A percentile compares a stretch with the other conserved stretches of the same genome.
phyloP scores from a whole-genome alignment of 805 yeast species.

The Torulaspora gathmanii region DNA sequence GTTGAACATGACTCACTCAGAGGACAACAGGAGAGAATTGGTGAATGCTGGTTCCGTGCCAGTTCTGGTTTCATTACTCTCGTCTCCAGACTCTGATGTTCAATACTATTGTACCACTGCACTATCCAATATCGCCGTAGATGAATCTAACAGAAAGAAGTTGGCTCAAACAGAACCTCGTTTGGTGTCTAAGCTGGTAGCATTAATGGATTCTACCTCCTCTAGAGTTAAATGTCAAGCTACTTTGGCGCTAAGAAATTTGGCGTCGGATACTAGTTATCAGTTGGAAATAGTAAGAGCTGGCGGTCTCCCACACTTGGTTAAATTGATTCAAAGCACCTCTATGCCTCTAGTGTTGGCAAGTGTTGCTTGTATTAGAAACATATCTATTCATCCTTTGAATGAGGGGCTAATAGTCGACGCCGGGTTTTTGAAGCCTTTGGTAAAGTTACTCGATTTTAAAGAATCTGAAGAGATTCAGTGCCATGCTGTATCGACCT shows the following conservation, averaged over 20 bases:
- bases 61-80: constrained; percentile 78
- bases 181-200: constrained; percentile 79
- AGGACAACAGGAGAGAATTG: constrained; percentile 91
- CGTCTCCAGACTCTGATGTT: constrained; percentile 89
- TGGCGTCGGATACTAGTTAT: constrained; percentile 93
- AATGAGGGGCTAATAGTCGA: constrained; percentile 94
- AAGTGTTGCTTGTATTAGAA: constrained; percentile 97
- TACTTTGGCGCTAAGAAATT: constrained; percentile 87
- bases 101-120: constrained; percentile 99
- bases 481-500: constrained; percentile 95
- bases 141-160: constrained; percentile 82
- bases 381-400: constrained; percentile 92
- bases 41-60: constrained; percentile 99
- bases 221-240: constrained; percentile 99
- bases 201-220: constrained; percentile 85
- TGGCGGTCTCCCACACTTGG: constrained; percentile 91
- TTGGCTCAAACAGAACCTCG: constrained; percentile 90
- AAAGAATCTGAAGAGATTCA: constrained; percentile 92
- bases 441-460: constrained; percentile 78
- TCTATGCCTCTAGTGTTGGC: constrained; percentile 92
- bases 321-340: constrained; percentile 79
- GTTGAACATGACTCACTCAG: constrained; percentile 95
- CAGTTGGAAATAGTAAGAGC: constrained; percentile 94
- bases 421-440: constrained; percentile 91
- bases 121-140: constrained; percentile 93